Conservation (phyloP, 768 basidiomycete species). For the Pulveroboletus frians region DNA sequence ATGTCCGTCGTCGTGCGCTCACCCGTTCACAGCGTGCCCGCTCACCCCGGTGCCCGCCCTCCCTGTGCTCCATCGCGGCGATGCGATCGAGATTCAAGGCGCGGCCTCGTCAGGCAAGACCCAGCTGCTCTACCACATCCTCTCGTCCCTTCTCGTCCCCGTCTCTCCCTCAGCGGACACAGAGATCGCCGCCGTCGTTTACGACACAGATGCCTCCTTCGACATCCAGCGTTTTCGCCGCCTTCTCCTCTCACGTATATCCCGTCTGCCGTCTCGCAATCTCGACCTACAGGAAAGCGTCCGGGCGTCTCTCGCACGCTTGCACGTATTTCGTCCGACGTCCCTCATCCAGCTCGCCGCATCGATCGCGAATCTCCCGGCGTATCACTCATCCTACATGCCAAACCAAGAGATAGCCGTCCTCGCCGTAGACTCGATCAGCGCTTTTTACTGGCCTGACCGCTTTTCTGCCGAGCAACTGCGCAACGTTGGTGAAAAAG, state of each 20-base stretch:
- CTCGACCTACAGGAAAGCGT: conserved; percentile 28
- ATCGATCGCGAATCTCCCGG: conserved; percentile 54
- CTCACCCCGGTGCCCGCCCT: conserved; percentile 14
- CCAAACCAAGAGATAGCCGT: conserved; percentile 55
- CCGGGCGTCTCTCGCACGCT: conserved; percentile 39
- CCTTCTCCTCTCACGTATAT: conserved; percentile 47
- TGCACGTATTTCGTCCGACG: conserved; percentile 67
- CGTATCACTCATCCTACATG: conserved; percentile 46
- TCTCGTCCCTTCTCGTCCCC: conserved; percentile 57
- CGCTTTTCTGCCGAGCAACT: conserved; percentile 57
- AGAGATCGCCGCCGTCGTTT: conserved; percentile 59
- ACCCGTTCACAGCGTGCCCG: conserved; percentile 30
- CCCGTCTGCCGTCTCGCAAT: conserved; percentile 17
- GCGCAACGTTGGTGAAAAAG: conserved; percentile 21
- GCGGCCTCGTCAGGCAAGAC: conserved; percentile 73
- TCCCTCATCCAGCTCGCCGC: conserved; percentile 67
- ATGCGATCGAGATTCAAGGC: conserved; percentile 75
- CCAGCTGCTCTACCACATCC: conserved; percentile 64
- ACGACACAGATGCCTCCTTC: conserved; percentile 70
- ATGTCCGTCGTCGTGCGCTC: conserved; percentile 15
- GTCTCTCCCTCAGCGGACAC: conserved; percentile 27
- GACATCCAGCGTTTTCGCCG: conserved; percentile 48
- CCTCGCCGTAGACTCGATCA: conserved; percentile 71
- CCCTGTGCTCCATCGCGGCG: conserved; percentile 43
- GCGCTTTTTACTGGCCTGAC: conserved; percentile 75